Conservation (phyloP, 1,284 basidiomycete species). For the Macrocystidia cucumis region DNA sequence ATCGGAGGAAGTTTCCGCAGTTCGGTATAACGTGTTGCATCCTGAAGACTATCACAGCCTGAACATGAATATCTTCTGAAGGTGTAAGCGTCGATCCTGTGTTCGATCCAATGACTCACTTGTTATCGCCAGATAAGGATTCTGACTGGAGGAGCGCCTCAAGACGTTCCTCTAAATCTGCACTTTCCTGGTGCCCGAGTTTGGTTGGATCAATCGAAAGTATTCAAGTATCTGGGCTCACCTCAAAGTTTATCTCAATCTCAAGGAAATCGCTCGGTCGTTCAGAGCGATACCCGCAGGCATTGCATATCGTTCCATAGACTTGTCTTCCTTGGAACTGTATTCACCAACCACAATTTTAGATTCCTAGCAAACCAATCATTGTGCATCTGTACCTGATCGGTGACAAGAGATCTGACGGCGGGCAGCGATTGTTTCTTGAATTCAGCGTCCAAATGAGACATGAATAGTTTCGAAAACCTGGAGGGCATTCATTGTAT, state of each 20-base stretch:
- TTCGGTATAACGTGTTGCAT: conserved; percentile 71
- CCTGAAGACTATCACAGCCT: conserved; percentile 58
- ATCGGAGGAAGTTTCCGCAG: conserved; percentile 71
- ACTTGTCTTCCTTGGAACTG: conserved; percentile 83
- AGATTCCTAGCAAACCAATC: too few relatives aligned
- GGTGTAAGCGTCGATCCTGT: conserved; percentile 3
- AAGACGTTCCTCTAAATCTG: conserved; percentile 68
- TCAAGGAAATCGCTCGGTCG: conserved; percentile 69
- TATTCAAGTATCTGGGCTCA: conserved; percentile 17
- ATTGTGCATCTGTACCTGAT: conserved; percentile 43
- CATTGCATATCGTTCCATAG: conserved; percentile 71
- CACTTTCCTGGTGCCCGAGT: conserved; percentile 44
- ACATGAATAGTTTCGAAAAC: conserved; percentile 92
- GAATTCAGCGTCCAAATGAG: conserved; percentile 79
- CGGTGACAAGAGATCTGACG: conserved; percentile 58
- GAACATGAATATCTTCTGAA: conserved; percentile 68
- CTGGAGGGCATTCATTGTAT: conserved; percentile 28
- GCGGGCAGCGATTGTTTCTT: conserved; percentile 59
- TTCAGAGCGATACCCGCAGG: conserved; percentile 64
- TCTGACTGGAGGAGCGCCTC: conserved; percentile 58
- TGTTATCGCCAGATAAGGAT: conserved; percentile 72
- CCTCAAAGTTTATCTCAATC: conserved; percentile 78
- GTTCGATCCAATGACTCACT: conserved; percentile 30
- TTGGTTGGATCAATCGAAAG: neutral
- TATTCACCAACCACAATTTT: conserved; percentile 1